Base-by-base conservation (phyloP, 257 asterid species). In the Jaltomata sinuosa region DNA sequence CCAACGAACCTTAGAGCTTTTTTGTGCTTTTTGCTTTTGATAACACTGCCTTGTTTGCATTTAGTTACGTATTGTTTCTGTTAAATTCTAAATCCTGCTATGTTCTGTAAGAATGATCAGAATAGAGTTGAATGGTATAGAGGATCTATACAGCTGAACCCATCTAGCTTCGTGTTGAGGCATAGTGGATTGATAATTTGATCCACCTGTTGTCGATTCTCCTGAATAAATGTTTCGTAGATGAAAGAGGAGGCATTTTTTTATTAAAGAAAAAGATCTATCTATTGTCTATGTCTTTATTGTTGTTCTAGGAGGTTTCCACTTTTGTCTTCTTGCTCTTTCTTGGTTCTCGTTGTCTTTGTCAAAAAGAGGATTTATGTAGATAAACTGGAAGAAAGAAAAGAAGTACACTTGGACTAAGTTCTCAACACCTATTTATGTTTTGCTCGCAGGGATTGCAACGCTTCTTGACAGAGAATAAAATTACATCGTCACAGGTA, bases 381-480 rank as follows among this genome's bases (percentile, higher is more conserved):
- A 55, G 67, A 22, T 59, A n/a, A 59, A 59, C 10, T 59, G 32
- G 67, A 59, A 22, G n/a, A 2, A 59, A 4, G 8, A 59, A 59
- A 22, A 22, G 2, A n/a, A n/a, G 32, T 59, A 59, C 15, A 22
- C 14, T 22, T 59, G 32, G 14, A 22, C 31, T 59, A 22, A 22
- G 5, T 55, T 59, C 14, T 22, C 67, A 59, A 1, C 32, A 9
- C 15, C 29, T 22, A 8, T 55, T 59, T 59, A 59, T 59, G 31
- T 9, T 59, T 6, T 59, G 18, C 34, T 59, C 81, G 80, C 93
- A 96, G 99, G 98, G 99, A 76, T 92, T 96, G 91, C 99, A 96
- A 84, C 97, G 99, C 62, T 96, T 91, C 87, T 94, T 97, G 87
- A 96, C 91, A 68, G 98, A 96, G 90, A 94, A 94, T 85, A 96